Evolutionary conservation across 495 filamentous ascomycete genomes (phyloP).

Genomic region (Talaromyces wortmannii): DNA sequence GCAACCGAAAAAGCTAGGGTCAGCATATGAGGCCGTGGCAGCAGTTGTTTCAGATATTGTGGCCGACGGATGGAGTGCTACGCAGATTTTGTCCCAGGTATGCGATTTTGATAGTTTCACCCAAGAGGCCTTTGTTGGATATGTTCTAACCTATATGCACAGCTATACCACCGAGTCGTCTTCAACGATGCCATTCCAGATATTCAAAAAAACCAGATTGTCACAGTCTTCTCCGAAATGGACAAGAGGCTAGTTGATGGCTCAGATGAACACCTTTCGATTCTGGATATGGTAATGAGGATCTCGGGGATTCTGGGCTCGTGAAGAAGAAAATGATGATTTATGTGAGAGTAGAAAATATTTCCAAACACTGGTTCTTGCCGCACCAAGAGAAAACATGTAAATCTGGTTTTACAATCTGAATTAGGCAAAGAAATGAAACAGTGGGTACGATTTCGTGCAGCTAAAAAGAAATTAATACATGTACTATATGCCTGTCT

Average conservation of each 20-base stretch:
- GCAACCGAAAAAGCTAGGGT: conserved; percentile 57
- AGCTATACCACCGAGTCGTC: conserved; percentile 80
- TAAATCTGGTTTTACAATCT: too few species aligned
- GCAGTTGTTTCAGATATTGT: conserved; percentile 81
- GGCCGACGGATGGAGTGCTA: conserved; percentile 97
- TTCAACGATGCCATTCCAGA: conserved; percentile 79
- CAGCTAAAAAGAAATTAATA: too few species aligned
- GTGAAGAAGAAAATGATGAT: neutral
- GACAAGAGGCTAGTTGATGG: conserved; percentile 96
- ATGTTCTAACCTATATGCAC: neutral
- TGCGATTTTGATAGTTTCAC: conserved; percentile 11
- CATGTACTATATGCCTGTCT: too few species aligned
- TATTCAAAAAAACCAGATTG: conserved; percentile 83
- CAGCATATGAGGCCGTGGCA: conserved; percentile 66
- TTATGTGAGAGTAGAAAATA: too few species aligned
- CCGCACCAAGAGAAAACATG: too few species aligned
- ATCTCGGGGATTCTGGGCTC: conserved; percentile 65
- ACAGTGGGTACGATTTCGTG: too few species aligned
- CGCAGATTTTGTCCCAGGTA: conserved; percentile 76
- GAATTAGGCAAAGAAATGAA: too few species aligned
- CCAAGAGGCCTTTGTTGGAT: neutral
- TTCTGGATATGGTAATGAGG: conserved; percentile 76
- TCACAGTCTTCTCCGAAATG: conserved; percentile 81
- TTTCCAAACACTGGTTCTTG: too few species aligned
- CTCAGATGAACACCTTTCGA: conserved; percentile 89